Base-by-base conservation (phyloP, 306 rosid species). In the Senna tora region DNA sequence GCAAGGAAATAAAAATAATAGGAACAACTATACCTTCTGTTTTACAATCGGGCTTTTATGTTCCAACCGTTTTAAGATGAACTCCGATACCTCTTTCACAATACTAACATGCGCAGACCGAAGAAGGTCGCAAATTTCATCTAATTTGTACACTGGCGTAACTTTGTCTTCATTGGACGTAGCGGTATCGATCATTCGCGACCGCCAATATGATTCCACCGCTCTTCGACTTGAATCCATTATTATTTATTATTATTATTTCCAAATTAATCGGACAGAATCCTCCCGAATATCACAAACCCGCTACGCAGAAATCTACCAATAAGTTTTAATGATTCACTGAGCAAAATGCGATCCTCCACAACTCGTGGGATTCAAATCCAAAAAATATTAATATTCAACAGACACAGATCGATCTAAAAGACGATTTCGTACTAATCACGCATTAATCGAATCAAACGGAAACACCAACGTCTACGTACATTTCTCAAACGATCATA, bases 151-250 rank as follows among this genome's bases (percentile, higher is more conserved):
- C 6, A 95, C 96, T 1, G 99, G 97, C 0, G 99, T 61, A 25
- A 95, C 96, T 75, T 95, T 91, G 81, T 91, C 99, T 80, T 95
- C 99, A 62, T 91, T 96, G 12, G 93, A 85, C 5, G 98, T 93
- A 22, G 88, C 98, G 46, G 82, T 80, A 78, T 93, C 98, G 77
- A 93, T 79, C 91, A 90, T 69, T 52, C 96, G 76, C 15, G 97
- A 88, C 62, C 97, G 82, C 98, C 97, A 88, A 65, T 88, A 93
- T 38, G 98, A 87, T 75, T 93, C 98, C 79, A 93, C 98, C 43
- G 97, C 98, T 87, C 98, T 88, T 58, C 98, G 82, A 81, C 98
- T 90, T 68, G 96, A 74, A 71, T 93, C 98, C 98, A 93, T 93
- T 55, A 32, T 12, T n/a, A n/a, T n/a, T n/a, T n/a, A n/a, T n/a